Evolutionary conservation across 352 stramenopile species (phyloP), one percentile per base, ranked within the genome.

Genomic region (Phytophthora multivora): DNA sequence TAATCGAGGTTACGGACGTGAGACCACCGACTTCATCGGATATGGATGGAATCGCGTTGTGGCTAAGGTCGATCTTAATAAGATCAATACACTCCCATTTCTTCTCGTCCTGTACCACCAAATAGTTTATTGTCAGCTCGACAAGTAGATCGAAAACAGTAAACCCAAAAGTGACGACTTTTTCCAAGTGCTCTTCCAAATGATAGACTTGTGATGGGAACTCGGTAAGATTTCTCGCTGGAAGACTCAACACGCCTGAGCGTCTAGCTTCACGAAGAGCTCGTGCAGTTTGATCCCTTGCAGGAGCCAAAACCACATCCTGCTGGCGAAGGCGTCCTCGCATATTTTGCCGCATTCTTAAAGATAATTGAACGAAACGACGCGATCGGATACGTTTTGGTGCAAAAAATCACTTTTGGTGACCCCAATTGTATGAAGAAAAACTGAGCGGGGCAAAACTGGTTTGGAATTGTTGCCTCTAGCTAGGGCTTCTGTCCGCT

Each of bases 11-110:
- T 25, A 93, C 63, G 0, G 80, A 79, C 23, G 69, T 66, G 9
- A 95, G 54, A 16, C 10, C 69, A 10, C 54, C 69, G 19, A 94
- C 83, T 26, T 90, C 81, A 31, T 83, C 71, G 16, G 68, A 70
- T 38, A 94, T 72, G 10, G 53, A 63, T 1, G 67, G 36, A 52
- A 94, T 93, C 0, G 73, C 64, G 56, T 94, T 93, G 65, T 93
- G 86, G 46, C 86, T 94, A 50, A 94, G 58, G 40, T 94, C 86
- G 26, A 92, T 76, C 67, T 91, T 94, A 36, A 89, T 45, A 35
- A 94, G 55, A 54, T 93, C 86, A 21, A 93, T 79, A 53, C 86
- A 94, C 58, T 94, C 86, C 86, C 86, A 94, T 48, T 83, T 87
- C 57, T 93, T 91, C 56, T 94, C 86, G 19, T 94, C 86, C 78